Evolutionary conservation across 257 asterid genomes (phyloP).

Genomic region (Nicotiana tomentosiformis): DNA sequence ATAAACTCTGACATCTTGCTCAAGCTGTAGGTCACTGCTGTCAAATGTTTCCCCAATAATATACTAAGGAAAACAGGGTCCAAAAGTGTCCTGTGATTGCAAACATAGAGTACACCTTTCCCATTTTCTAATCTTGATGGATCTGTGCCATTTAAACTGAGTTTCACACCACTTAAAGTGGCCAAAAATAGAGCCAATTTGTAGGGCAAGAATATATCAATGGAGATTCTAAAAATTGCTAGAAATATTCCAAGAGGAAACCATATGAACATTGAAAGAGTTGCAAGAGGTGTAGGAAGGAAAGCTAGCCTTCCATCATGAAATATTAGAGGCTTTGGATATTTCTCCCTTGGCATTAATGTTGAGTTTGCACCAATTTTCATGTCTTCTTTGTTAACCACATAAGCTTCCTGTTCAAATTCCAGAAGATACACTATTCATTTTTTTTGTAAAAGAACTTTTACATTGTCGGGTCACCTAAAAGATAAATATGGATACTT

Average conservation of each 20-base stretch:
- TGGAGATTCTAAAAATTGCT: conserved; percentile 43
- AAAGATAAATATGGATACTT: too few relatives aligned
- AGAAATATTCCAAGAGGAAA: conserved; percentile 61
- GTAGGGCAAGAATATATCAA: conserved; percentile 55
- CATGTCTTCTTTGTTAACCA: conserved; percentile 41
- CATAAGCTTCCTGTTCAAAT: conserved; percentile 63
- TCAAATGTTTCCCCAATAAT: conserved; percentile 37
- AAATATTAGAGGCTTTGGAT: conserved; percentile 79
- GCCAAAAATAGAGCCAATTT: conserved; percentile 34
- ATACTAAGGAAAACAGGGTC: conserved; percentile 81
- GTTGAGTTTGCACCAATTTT: conserved; percentile 17
- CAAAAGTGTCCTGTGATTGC: conserved; percentile 73
- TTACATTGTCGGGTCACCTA: too few relatives aligned
- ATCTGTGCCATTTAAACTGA: conserved; percentile 31
- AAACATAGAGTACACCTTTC: conserved; percentile 69
- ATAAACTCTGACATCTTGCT: conserved; percentile 77
- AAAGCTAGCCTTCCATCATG: conserved; percentile 92
- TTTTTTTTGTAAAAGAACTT: too few relatives aligned
- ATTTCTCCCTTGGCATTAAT: conserved; percentile 46
- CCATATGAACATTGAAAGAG: conserved; percentile 71
- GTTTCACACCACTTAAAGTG: conserved; percentile 36
- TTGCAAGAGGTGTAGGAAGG: conserved; percentile 70
- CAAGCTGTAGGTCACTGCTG: conserved; percentile 85
- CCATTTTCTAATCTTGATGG: conserved; percentile 18
- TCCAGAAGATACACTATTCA: neutral